These are phyloP conservation scores for Claviceps maximensis DNA, from an alignment of 2,329 filamentous ascomycete genomes.

Conservation along the genomic window DNA sequence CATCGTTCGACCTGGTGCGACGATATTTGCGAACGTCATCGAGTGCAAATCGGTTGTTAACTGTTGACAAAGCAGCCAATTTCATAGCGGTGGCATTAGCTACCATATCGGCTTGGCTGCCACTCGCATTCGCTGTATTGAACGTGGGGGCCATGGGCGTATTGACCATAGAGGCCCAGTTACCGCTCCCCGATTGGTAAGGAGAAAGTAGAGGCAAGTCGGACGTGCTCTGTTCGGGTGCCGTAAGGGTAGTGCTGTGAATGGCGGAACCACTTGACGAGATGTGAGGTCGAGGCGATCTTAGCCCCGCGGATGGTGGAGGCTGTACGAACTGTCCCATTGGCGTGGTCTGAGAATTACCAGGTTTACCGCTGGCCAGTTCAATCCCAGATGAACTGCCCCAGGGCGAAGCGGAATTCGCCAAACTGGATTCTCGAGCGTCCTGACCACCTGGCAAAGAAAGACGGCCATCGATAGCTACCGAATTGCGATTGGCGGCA, in stretches of 20 bases:
- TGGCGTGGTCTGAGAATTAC: constrained; percentile 55
- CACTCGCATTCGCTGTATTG: constrained; percentile 36
- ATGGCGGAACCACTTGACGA: constrained; percentile 54
- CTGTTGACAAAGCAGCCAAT: constrained; percentile 86
- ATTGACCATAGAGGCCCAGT: constrained; percentile 98
- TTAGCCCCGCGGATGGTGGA: constrained; percentile 56
- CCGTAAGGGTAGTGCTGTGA: constrained; percentile 70
- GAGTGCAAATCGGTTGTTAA: constrained; percentile 94
- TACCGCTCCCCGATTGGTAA: constrained; percentile 65
- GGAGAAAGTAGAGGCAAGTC: constrained; percentile 82
- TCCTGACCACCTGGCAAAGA: constrained; percentile 52
- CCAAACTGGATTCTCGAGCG: constrained; percentile 14
- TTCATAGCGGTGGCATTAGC: constrained; percentile 99
- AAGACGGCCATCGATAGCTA: constrained; percentile 60
- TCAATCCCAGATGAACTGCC: constrained; percentile 38
- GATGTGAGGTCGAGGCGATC: constrained; percentile 68
- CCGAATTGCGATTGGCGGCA: constrained; percentile 85
- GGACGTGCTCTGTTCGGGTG: constrained; percentile 48
- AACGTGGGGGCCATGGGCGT: constrained; percentile 92
- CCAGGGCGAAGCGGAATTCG: constrained; percentile 57
- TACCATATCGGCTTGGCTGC: constrained; percentile 86
- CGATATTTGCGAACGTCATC: constrained; percentile 97
- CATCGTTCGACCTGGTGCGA: constrained; percentile 78
- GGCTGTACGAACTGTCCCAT: constrained; percentile 96
- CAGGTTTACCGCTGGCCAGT: constrained; percentile 52